Conservation (phyloP, 1,139 yeast genomes). For the Protomyces inundatus region DNA sequence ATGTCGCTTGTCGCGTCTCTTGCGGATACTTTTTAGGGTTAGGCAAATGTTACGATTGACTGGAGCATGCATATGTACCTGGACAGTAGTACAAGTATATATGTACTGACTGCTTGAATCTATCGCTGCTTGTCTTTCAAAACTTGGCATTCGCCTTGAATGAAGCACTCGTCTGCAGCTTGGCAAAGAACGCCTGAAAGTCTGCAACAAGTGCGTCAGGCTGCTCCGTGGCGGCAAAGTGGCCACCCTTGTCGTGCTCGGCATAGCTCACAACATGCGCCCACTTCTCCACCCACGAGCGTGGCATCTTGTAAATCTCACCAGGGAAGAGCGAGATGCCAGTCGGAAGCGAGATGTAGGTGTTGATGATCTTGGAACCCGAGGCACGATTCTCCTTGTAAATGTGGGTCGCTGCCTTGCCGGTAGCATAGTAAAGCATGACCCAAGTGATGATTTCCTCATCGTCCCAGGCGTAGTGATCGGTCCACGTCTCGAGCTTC, state of each 20-base stretch:
- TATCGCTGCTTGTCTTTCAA: not conserved
- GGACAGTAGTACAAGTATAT: too few species aligned
- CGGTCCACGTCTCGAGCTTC: conserved; percentile 20
- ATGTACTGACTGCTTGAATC: not conserved
- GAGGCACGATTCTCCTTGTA: conserved; percentile 7
- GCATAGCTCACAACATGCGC: conserved; percentile 7
- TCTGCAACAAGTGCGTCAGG: conserved; percentile 24
- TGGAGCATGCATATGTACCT: too few species aligned
- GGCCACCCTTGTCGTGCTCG: conserved; percentile 22
- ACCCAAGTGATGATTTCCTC: conserved; percentile 25
- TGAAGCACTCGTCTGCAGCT: conserved; percentile 2
- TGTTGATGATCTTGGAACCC: not conserved
- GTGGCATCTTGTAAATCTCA: conserved; percentile 21
- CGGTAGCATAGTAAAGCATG: conserved; percentile 20
- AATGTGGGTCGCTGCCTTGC: conserved; percentile 20
- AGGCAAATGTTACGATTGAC: too few species aligned
- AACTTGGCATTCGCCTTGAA: conserved; percentile 22
- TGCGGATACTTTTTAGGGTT: too few species aligned
- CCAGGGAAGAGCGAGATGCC: conserved; percentile 23
- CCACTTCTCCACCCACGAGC: conserved; percentile 10
- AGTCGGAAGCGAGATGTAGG: conserved; percentile 11
- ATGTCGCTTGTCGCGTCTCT: too few species aligned
- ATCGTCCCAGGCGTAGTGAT: conserved; percentile 8
- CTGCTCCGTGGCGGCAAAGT: conserved; percentile 23
- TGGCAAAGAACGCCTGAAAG: conserved; percentile 9